Percentiles rank a stretch among this genome's conserved stretches.
Evolutionary conservation across 2,329 filamentous ascomycete genomes (phyloP).

Genomic region (Catunica adiposa): DNA sequence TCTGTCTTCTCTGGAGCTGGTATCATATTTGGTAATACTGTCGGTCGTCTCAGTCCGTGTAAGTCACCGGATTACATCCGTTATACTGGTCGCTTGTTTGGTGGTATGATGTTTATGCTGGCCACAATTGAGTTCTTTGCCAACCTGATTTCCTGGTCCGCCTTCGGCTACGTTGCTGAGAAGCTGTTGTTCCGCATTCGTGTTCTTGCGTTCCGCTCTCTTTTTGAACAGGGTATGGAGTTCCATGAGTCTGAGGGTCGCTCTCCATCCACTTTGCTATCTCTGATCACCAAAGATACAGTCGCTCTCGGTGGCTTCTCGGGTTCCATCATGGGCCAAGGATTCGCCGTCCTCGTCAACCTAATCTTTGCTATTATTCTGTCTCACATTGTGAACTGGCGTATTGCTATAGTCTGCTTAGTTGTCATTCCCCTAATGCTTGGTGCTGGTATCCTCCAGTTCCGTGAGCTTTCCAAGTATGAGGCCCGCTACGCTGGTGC

Average conservation of each 20-base stretch:
- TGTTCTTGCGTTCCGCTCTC: slow-evolving; percentile 45
- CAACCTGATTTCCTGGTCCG: slow-evolving; percentile 39
- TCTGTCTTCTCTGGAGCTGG: slow-evolving; percentile 36
- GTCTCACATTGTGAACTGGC: slow-evolving; percentile 58
- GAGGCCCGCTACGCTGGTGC: slow-evolving; percentile 47
- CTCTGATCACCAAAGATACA: slow-evolving; percentile 53
- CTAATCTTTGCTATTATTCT: slow-evolving; percentile 51
- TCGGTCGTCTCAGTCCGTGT: slow-evolving; percentile 31
- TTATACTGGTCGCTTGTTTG: slow-evolving; percentile 30
- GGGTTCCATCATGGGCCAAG: slow-evolving; percentile 52
- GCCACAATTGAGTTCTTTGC: slow-evolving; percentile 31
- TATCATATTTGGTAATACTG: slow-evolving; percentile 30
- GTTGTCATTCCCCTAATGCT: slow-evolving; percentile 52
- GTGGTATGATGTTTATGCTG: slow-evolving; percentile 39
- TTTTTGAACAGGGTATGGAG: slow-evolving; percentile 49
- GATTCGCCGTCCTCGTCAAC: slow-evolving; percentile 52
- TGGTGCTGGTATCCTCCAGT: slow-evolving; percentile 51
- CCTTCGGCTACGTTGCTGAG: slow-evolving; percentile 37
- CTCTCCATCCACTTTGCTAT: slow-evolving; percentile 44
- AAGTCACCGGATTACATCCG: slow-evolving; percentile 24
- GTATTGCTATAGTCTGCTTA: slow-evolving; percentile 56
- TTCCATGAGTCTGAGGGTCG: slow-evolving; percentile 54
- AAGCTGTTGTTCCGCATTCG: slow-evolving; percentile 47
- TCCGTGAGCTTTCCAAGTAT: slow-evolving; percentile 43
- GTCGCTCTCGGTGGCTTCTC: slow-evolving; percentile 51